Evolutionary conservation across 2,329 filamentous ascomycete species (phyloP).

Genomic region (Chaetothyriales sp.): DNA sequence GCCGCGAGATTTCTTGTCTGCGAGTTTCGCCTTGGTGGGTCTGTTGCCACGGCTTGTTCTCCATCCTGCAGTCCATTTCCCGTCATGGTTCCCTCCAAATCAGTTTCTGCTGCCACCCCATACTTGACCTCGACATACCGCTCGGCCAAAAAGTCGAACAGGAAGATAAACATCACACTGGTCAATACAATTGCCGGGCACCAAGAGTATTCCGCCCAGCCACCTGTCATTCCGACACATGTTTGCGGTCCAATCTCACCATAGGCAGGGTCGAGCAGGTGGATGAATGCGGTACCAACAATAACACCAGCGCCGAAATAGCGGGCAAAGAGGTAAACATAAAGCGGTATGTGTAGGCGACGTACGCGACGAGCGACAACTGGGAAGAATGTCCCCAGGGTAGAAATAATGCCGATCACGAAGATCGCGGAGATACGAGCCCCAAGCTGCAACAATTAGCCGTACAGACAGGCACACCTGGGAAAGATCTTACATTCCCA

Average conservation of each 20-base stretch:
- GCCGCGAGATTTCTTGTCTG: neutral
- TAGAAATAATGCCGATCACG: constrained; percentile 30
- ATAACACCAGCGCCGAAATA: constrained; percentile 36
- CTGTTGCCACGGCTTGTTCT: neutral
- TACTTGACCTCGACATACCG: constrained; percentile 37
- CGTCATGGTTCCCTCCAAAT: constrained; percentile 14
- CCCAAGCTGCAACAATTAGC: constrained; percentile 28
- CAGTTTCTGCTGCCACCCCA: constrained; percentile 18
- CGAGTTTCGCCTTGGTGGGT: neutral
- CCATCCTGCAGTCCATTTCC: constrained; percentile 3
- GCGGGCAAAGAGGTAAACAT: constrained; percentile 32
- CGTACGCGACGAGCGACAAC: constrained; percentile 29
- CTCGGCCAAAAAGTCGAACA: constrained; percentile 37
- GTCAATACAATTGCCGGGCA: constrained; percentile 36
- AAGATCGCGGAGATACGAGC: constrained; percentile 31
- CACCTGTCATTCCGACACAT: constrained; percentile 39
- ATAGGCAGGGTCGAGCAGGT: constrained; percentile 34
- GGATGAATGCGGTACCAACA: constrained; percentile 33
- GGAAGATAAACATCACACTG: constrained; percentile 35
- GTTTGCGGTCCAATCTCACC: constrained; percentile 30
- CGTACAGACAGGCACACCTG: constrained; percentile 32
- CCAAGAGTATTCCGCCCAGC: constrained; percentile 34
- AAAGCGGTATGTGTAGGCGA: constrained; percentile 26
- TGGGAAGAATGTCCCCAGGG: constrained; percentile 30
- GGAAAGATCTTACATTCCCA: constrained; percentile 31